These are phyloP conservation scores for Penicillium verhagenii DNA, from an alignment of 495 filamentous ascomycete species.

Conservation along the genomic window DNA sequence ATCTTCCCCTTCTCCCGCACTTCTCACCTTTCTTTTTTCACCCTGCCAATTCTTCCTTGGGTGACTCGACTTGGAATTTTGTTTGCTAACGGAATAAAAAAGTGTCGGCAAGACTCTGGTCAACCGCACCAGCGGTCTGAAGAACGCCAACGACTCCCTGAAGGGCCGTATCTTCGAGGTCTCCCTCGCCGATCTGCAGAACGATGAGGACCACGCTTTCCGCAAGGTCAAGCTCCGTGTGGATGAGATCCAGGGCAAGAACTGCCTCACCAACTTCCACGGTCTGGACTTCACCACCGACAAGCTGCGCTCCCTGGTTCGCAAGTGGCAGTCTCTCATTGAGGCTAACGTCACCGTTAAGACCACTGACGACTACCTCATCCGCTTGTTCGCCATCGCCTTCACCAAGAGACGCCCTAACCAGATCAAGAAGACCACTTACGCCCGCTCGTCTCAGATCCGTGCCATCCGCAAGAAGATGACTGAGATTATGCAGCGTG, in stretches of 20 bases:
- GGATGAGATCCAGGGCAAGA: conserved; percentile 99
- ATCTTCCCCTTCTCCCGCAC: conserved; percentile 5
- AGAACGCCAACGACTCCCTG: conserved; percentile 98
- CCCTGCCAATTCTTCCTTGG: background rate
- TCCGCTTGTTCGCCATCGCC: conserved; percentile 96
- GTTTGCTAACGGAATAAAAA: conserved; percentile 3
- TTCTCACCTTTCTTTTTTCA: background rate
- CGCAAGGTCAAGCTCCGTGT: conserved; percentile 99
- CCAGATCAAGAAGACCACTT: conserved; percentile 99
- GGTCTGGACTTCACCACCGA: conserved; percentile 99
- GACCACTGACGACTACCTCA: conserved; percentile 98
- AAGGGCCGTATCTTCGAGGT: conserved; percentile 99
- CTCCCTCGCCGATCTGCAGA: conserved; percentile 96
- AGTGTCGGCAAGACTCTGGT: conserved; percentile 99
- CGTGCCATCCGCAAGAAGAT: conserved; percentile 98
- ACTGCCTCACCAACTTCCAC: conserved; percentile 99
- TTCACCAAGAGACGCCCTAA: conserved; percentile 99
- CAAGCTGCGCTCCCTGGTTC: conserved; percentile 96
- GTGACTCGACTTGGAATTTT: background rate
- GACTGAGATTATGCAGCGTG: conserved; percentile 96
- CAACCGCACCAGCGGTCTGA: conserved; percentile 98
- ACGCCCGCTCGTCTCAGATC: conserved; percentile 93
- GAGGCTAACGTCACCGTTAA: conserved; percentile 99
- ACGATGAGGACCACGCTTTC: conserved; percentile 99
- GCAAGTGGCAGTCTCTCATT: conserved; percentile 98